Percentiles rank a stretch among this genome's conserved stretches.
Conservation (phyloP, 768 basidiomycete genomes). For the Pleurotus tuoliensis region DNA sequence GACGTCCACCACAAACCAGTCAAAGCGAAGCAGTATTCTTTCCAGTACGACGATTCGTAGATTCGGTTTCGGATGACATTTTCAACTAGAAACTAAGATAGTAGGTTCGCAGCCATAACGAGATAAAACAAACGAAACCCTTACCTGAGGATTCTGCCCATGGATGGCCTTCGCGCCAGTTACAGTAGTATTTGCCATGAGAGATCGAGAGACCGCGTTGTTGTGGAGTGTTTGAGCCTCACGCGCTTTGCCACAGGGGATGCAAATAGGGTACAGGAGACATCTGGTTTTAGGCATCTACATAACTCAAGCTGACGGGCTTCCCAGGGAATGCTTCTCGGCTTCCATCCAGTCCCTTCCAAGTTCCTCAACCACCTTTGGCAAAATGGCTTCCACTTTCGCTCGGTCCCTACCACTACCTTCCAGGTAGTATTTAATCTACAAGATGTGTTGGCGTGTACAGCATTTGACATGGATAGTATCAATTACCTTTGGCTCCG, state of each 20-base stretch:
- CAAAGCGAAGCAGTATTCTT: constrained; percentile 97
- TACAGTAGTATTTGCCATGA: constrained; percentile 19
- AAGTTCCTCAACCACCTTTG: constrained; percentile 55
- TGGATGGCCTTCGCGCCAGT: constrained; percentile 77
- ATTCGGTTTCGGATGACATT: constrained; percentile 95
- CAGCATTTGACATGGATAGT: not conserved
- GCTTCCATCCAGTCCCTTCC: constrained; percentile 68
- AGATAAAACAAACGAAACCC: not conserved
- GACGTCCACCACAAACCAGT: constrained; percentile 54
- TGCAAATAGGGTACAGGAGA: not conserved
- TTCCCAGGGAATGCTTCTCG: constrained; percentile 41
- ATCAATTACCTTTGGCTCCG: constrained; percentile 73
- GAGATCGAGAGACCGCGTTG: not conserved
- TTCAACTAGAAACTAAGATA: constrained; percentile 81
- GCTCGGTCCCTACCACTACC: constrained; percentile 55
- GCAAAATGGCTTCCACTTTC: constrained; percentile 48
- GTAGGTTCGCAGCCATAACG: constrained; percentile 13
- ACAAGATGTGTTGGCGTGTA: not conserved
- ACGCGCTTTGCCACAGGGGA: not conserved
- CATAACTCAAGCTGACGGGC: constrained; percentile 17
- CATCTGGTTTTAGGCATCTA: not conserved
- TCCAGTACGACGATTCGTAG: constrained; percentile 94
- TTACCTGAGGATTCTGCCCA: constrained; percentile 94
- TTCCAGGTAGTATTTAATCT: constrained; percentile 91
- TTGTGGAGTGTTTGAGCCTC: not conserved